A percentile compares a stretch with the other conserved stretches of the same genome.
phyloP scores from a whole-genome alignment of 2,329 filamentous ascomycete genomes.

The Talaromyces funiculosus region DNA sequence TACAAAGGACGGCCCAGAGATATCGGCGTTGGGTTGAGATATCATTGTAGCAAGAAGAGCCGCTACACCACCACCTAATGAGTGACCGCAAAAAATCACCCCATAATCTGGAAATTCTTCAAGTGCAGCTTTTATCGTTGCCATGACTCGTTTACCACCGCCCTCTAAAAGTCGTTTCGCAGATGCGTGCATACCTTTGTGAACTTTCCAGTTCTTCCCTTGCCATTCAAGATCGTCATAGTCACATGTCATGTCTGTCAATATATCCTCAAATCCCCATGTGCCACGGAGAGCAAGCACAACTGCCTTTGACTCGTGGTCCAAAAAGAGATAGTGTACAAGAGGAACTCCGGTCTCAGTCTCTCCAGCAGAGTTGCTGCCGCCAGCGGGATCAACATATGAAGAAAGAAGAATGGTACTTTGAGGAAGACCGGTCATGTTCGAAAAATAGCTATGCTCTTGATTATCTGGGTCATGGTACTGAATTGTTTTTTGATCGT shows the following conservation, averaged over 20 bases:
- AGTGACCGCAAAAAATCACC: conserved; percentile 64
- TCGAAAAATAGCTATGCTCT: conserved; percentile 43
- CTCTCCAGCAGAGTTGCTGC: conserved; percentile 59
- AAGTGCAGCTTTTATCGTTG: conserved; percentile 60
- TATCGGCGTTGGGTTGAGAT: conserved; percentile 52
- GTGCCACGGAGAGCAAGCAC: conserved; percentile 69
- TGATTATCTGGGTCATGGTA: conserved; percentile 31
- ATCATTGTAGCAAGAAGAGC: conserved; percentile 66
- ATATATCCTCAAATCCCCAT: conserved; percentile 65
- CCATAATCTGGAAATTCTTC: conserved; percentile 65
- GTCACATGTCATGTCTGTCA: conserved; percentile 69
- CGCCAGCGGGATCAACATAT: conserved; percentile 64
- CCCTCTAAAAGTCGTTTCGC: conserved; percentile 63
- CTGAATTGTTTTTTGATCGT: conserved; percentile 26
- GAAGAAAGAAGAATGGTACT: conserved; percentile 58
- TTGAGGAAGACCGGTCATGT: conserved; percentile 39
- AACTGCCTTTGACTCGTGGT: conserved; percentile 65
- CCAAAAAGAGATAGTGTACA: conserved; percentile 67
- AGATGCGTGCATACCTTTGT: conserved; percentile 69
- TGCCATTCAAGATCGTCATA: conserved; percentile 59
- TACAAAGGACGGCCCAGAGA: conserved; percentile 54
- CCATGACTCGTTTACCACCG: conserved; percentile 60
- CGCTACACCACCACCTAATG: conserved; percentile 63
- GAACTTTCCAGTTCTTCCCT: conserved; percentile 61
- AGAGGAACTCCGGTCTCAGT: conserved; percentile 63